phyloP scores from a whole-genome alignment of 345 rosid genomes.

The Angophora floribunda region DNA sequence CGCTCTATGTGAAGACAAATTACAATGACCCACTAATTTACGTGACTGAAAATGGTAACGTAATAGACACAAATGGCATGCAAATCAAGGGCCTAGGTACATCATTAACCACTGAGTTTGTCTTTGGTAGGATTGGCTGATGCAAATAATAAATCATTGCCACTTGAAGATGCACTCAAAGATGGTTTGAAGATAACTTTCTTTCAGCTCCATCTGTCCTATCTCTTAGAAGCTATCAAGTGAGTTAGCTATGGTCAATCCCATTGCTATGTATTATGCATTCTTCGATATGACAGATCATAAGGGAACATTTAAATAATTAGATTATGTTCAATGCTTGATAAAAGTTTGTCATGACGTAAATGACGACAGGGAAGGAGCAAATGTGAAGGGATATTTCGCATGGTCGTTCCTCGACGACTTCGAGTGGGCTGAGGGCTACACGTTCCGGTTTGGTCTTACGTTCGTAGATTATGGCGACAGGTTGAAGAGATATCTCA shows the following conservation, averaged over 20 bases:
- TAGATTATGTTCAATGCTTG: not conserved
- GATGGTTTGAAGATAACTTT: not conserved
- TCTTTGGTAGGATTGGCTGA: not conserved
- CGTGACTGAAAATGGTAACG: constrained; percentile 45
- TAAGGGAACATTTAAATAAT: not conserved
- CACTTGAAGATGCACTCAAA: constrained; percentile 1
- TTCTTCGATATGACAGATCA: not conserved
- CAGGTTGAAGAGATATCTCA: constrained; percentile 10
- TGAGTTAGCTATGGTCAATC: not conserved
- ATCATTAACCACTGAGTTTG: not conserved
- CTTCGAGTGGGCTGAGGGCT: constrained; percentile 20
- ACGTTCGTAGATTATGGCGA: constrained; percentile 8
- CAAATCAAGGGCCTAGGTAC: not conserved
- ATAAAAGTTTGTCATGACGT: not conserved
- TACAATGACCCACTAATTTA: constrained; percentile 33
- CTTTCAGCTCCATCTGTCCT: not conserved
- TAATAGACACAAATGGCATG: not conserved
- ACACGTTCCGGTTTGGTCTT: constrained; percentile 11
- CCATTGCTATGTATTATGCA: not conserved
- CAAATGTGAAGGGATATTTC: constrained; percentile 15
- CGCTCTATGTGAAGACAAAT: constrained; percentile 20
- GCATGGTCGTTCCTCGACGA: constrained; percentile 22
- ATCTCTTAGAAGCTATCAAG: constrained; percentile 3
- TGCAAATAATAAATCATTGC: not conserved
- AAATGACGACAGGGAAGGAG: constrained; percentile 13